Conservation (phyloP, 1,284 basidiomycete genomes). For the Volvariella volvacea region DNA sequence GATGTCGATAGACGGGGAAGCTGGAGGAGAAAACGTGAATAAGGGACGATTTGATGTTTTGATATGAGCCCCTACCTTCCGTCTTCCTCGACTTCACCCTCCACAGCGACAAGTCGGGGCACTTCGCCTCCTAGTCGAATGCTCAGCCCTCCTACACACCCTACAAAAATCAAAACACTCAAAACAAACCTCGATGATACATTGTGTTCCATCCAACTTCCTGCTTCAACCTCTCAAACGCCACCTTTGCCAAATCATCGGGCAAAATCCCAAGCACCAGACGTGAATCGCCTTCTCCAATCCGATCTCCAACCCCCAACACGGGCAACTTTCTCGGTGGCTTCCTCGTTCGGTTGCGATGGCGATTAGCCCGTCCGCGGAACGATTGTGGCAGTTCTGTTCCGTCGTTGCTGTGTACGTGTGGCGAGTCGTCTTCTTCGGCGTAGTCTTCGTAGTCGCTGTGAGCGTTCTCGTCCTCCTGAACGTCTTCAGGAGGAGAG, state of each 20-base stretch:
- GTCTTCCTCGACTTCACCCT: constrained; percentile 54
- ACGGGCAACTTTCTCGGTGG: constrained; percentile 6
- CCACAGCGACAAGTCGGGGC: constrained; percentile 65
- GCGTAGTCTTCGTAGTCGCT: no score
- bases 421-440: no score
- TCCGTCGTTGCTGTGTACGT: not conserved
- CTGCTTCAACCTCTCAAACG: constrained; percentile 47
- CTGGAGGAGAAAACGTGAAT: constrained; percentile 24
- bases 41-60: constrained; percentile 3
- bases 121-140: constrained; percentile 58
- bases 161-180: not conserved
- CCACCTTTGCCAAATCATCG: constrained; percentile 39
- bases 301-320: constrained; percentile 18
- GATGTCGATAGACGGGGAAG: constrained; percentile 72
- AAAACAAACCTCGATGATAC: constrained; percentile 55
- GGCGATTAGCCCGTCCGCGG: not conserved
- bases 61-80: constrained; percentile 42
- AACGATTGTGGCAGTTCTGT: constrained; percentile 1
- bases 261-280: constrained; percentile 51
- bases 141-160: not conserved
- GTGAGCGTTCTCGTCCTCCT: no score
- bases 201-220: constrained; percentile 70
- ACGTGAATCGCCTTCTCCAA: constrained; percentile 62
- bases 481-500: no score
- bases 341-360: not conserved